A percentile compares a stretch with the other conserved stretches of the same genome.
These are phyloP conservation scores for Xerocomus minutiporus DNA, from an alignment of 1,284 basidiomycete genomes.

Conservation along the genomic window DNA sequence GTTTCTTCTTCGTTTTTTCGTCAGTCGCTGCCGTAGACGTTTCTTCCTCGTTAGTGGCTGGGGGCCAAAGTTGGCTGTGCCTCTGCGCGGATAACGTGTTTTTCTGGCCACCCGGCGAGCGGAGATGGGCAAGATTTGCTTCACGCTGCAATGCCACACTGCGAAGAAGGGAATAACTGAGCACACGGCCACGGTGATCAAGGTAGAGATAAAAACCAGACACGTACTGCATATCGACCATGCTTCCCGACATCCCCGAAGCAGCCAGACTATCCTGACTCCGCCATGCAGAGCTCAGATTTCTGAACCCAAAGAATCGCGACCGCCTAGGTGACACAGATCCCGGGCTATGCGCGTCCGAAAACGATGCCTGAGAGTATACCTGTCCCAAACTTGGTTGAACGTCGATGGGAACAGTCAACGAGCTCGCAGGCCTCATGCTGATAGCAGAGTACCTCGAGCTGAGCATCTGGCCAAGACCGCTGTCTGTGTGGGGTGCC, in stretches of 20 bases:
- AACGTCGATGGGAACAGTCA: slow-evolving; percentile 56
- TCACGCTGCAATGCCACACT: slow-evolving; percentile 75
- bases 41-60: slow-evolving; percentile 36
- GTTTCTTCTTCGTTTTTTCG: slow-evolving; percentile 61
- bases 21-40: slow-evolving; percentile 22
- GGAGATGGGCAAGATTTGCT: slow-evolving; percentile 38
- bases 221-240: slow-evolving; percentile 92
- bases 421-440: slow-evolving; percentile 60
- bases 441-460: slow-evolving; percentile 59
- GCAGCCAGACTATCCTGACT: slow-evolving; percentile 75
- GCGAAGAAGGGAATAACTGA: slow-evolving; percentile 8
- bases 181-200: slow-evolving; percentile 1
- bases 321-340: slow-evolving; percentile 65
- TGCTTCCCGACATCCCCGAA: slow-evolving; percentile 77
- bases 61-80: slow-evolving; percentile 53
- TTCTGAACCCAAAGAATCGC: slow-evolving; percentile 80
- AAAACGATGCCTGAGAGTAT: slow-evolving; percentile 73
- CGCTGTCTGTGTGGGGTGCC: slow-evolving; percentile 54
- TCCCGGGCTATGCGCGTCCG: slow-evolving; percentile 68
- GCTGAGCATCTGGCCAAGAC: slow-evolving; percentile 48
- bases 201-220: not conserved
- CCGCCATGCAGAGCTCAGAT: slow-evolving; percentile 68
- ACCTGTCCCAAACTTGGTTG: slow-evolving; percentile 55
- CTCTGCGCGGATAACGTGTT: slow-evolving; percentile 41
- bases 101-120: slow-evolving; percentile 42